Base-by-base conservation (phyloP, 2,329 filamentous ascomycete genomes). In the Metarhizium anisopliae region DNA sequence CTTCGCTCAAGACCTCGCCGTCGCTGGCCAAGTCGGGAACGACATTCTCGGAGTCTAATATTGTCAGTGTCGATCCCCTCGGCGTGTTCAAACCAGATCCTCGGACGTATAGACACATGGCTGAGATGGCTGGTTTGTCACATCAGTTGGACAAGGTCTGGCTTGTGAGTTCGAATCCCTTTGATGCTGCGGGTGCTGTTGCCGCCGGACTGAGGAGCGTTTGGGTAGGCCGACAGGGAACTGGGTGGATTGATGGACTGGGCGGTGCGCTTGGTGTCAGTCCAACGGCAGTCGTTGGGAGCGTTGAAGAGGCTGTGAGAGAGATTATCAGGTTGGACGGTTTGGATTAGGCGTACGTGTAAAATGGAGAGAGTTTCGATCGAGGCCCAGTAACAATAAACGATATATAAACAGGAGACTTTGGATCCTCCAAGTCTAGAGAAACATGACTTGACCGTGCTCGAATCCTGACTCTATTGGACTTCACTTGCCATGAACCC, bases 161-260 rank as follows among this genome's bases (percentile, higher is more conserved):
- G 85, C 68, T 91, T 7, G 77, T 92, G 6, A 87, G 80, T 60
- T 81, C 82, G 1, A 91, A 91, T 65, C 83, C 87, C 2, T 91
- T 91, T 65, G 87, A 91, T 66, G 72, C 87, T 16, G 77, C 84
- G 0, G 87, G 88, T 0, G 84, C 86, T 1, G 76, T 57, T 58
- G 49, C 62, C 65, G 30, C 55, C 52, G 18, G 58, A 63, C 30
- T 60, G 57, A 50, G 63, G 60, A 49, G 61, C 59, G 42, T 59
- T 59, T 32, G 61, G 57, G 16, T 59, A 61, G 50, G 59, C 54
- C 47, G 55, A 58, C 51, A 57, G 30, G 40, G 55, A 51, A 40
- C 59, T 51, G 29, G 58, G 53, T 29, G 63, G 66, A 47, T 58
- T 54, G 30, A 55, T 25, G 53, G 53, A 7, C 20, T 55, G 20